Evolutionary conservation across 176 grass and related monocot species (phyloP), one percentile per base, ranked within the genome.

Genomic region (Musa acuminata): DNA sequence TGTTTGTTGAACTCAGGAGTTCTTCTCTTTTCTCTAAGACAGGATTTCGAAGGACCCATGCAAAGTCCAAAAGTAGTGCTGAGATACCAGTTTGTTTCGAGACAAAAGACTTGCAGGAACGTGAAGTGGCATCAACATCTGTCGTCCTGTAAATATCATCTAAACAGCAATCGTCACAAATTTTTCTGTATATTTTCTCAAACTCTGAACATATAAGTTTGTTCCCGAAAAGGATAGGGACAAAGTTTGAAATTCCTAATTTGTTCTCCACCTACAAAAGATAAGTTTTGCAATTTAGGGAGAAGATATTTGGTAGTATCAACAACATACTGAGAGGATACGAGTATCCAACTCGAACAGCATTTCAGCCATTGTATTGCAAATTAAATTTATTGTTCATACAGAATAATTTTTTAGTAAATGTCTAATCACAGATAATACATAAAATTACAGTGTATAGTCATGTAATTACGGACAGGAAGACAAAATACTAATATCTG

Each of bases 181-280:
- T 64, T 83, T 63, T 66, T 54, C 78, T 84, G 9, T 96, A 81
- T 73, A 96, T 84, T 75, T 69, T 87, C 19, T 87, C 80, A 81
- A 96, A 70, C 76, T 96, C 92, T 55, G 80, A 83, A 80, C 89
- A 96, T 52, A 89, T 58, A 60, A 89, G 55, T 73, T 89, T 89
- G 64, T 78, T 96, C 52, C 89, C 84, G 21, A 96, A 85, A 82
- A 96, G 72, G 16, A 96, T 80, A 75, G 92, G 89, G 53, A 96
- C 80, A 82, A 96, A 96, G 78, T 96, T 96, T 73, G 92, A 96
- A 76, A 96, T 70, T 53, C 92, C 92, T 72, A 72, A 89, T 20
- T 87, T 59, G 52, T 96, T 96, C 74, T 96, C 92, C 1, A 96
- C 89, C 92, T 96, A 78, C 64, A 86, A 82, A 67, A 50, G 73